Conservation (phyloP, 1,139 yeast genomes). For the Taphrina flavorubra region DNA sequence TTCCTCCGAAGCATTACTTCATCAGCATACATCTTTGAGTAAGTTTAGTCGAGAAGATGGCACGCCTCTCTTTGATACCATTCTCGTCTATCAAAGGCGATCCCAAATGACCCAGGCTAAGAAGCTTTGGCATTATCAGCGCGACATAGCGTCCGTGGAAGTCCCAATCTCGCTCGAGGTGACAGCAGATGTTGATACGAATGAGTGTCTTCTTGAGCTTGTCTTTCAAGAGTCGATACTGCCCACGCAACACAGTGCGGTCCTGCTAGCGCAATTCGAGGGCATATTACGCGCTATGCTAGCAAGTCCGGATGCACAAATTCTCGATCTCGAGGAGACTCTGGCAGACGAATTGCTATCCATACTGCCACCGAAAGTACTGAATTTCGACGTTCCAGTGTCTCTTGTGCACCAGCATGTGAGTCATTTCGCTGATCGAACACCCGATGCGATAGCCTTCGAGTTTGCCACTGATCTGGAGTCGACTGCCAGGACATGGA, state of each 20-base stretch:
- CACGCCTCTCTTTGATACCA: constrained; percentile 44
- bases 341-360: constrained; percentile 38
- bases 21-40: constrained; percentile 44
- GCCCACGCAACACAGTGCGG: constrained; percentile 43
- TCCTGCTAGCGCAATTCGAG: constrained; percentile 45
- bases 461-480: constrained; percentile 44
- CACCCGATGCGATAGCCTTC: constrained; percentile 45
- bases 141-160: constrained; percentile 28
- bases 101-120: neutral
- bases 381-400: constrained; percentile 17
- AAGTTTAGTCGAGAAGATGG: constrained; percentile 21
- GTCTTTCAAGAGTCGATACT: constrained; percentile 25
- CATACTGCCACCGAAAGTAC: constrained; percentile 30
- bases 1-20: constrained; percentile 23
- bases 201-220: constrained; percentile 24
- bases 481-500: constrained; percentile 41
- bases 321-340: constrained; percentile 36
- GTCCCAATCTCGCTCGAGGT: constrained; percentile 39
- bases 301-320: constrained; percentile 17
- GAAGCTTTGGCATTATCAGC: constrained; percentile 19
- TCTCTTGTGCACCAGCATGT: constrained; percentile 46
- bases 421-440: constrained; percentile 41
- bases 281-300: constrained; percentile 37
- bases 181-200: neutral
- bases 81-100: constrained; percentile 45